Base-by-base conservation (phyloP, 1,284 basidiomycete genomes). In the Stereum hirsutum region DNA sequence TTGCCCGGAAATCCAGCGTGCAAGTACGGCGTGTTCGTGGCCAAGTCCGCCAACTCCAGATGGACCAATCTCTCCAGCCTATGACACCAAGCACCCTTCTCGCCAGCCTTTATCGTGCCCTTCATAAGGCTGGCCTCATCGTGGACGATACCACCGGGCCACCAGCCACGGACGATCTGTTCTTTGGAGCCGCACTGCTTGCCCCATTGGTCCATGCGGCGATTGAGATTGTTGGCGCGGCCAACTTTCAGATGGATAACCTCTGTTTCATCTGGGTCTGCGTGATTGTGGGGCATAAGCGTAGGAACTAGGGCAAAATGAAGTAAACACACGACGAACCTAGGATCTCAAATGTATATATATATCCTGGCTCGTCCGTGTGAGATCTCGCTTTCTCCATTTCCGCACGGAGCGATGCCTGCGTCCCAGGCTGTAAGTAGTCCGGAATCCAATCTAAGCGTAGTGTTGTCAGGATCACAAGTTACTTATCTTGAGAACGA, bases 341-440 rank as follows among this genome's bases (percentile, higher is more conserved):
- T 55, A 75, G 70, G 46, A 89, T 81, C 58, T 88, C 80, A 55
- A 81, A 87, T 0, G 78, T 73, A 49, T 89, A 89, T 41, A 89
- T 88, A 52, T 84, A 88, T 0, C 86, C 86, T 2, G 68, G 59
- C 15, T 68, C 69, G 51, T 89, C 86, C 6, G 72, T 66, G 2
- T 54, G 39, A 1, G 83, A 77, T 1, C 64, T 64, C n/a, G 72
- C 55, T 47, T 78, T 81, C 55, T 78, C 75, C 83, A 89, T 89
- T 52, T 83, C 82, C 20, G 69, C 65, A 43, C 77, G 70, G 34
- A 89, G 57, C 2, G 75, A 70, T 26, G 73, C 65, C 51, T 79
- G 77, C 21, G 84, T 85, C 46, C 78, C 73, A 4, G 59, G 55
- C 41, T 74, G 70, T 31, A 89, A 59, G 55, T 87, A 85, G 15